phyloP scores from a whole-genome alignment of 495 filamentous ascomycete species.

The Lophiostoma macrostomum region DNA sequence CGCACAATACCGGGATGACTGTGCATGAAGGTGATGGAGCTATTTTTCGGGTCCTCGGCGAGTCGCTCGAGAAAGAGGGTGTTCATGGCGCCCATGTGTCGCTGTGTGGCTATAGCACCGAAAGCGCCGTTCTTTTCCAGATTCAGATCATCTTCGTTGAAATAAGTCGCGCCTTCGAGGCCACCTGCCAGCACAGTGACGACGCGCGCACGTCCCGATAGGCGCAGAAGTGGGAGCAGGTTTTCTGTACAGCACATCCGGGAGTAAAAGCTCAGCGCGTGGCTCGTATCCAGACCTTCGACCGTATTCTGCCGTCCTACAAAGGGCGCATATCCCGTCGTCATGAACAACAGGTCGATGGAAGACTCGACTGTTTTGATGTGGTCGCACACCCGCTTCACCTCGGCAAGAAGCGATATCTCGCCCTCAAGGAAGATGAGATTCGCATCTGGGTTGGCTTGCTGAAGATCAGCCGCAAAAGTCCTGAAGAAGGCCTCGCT shows the following conservation, averaged over 20 bases:
- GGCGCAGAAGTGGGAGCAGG: constrained; percentile 37
- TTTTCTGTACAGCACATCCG: constrained; percentile 38
- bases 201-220: constrained; percentile 35
- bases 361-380: constrained; percentile 36
- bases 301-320: constrained; percentile 35
- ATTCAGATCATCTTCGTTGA: constrained; percentile 40
- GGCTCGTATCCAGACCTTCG: constrained; percentile 35
- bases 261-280: constrained; percentile 41
- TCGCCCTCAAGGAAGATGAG: constrained; percentile 42
- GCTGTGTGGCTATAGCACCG: constrained; percentile 30
- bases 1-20: constrained; percentile 40
- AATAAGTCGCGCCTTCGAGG: constrained; percentile 22
- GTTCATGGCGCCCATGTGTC: constrained; percentile 15
- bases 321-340: constrained; percentile 42
- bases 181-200: constrained; percentile 40
- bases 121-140: constrained; percentile 40
- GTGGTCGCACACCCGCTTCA: constrained; percentile 36
- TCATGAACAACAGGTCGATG: constrained; percentile 43
- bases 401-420: constrained; percentile 41
- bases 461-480: constrained; percentile 37
- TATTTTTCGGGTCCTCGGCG: constrained; percentile 36
- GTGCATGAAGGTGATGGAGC: constrained; percentile 42
- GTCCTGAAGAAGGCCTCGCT: constrained; percentile 24
- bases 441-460: constrained; percentile 41
- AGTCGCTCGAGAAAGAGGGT: constrained; percentile 32